Percentiles rank a stretch among this genome's conserved stretches.
Evolutionary conservation across 805 yeast genomes (phyloP).

Genomic region (Yarrowia alimentaria): DNA sequence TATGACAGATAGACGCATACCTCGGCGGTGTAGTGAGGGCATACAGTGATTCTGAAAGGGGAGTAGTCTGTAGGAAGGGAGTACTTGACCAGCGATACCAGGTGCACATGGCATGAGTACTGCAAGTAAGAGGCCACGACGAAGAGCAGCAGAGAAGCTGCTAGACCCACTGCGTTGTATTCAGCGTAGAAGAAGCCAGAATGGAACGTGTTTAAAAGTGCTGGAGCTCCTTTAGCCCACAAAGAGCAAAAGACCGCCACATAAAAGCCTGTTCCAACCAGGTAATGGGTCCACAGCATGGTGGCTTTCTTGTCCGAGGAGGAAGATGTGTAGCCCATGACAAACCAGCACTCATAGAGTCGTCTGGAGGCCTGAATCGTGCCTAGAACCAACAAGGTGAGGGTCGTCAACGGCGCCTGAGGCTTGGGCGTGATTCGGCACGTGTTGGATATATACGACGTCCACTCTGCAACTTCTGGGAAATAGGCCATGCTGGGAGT

Average conservation of each 20-base stretch:
- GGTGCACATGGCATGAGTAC: constrained; percentile 17
- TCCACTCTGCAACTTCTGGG: neutral
- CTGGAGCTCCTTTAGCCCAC: constrained; percentile 8
- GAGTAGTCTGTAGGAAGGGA: constrained; percentile 9
- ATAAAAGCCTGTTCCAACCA: constrained; percentile 16
- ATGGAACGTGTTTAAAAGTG: neutral
- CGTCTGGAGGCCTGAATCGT: constrained; percentile 9
- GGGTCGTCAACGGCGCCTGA: constrained; percentile 2
- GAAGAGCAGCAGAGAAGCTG: neutral
- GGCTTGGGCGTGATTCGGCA: neutral
- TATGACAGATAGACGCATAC: neutral
- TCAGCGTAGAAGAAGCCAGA: constrained; percentile 14
- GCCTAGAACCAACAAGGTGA: neutral
- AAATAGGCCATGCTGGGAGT: neutral
- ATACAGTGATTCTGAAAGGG: constrained; percentile 13
- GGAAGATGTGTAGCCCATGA: constrained; percentile 1
- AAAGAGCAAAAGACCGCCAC: constrained; percentile 13
- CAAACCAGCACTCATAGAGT: constrained; percentile 1
- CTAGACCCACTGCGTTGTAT: neutral
- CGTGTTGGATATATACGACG: neutral
- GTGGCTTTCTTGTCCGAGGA: neutral
- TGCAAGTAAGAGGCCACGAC: neutral
- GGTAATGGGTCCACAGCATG: constrained; percentile 11
- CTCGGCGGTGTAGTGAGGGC: constrained; percentile 21
- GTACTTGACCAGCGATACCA: constrained; percentile 3